phyloP scores from a whole-genome alignment of 1,284 basidiomycete genomes.

The Peniophora sp. region DNA sequence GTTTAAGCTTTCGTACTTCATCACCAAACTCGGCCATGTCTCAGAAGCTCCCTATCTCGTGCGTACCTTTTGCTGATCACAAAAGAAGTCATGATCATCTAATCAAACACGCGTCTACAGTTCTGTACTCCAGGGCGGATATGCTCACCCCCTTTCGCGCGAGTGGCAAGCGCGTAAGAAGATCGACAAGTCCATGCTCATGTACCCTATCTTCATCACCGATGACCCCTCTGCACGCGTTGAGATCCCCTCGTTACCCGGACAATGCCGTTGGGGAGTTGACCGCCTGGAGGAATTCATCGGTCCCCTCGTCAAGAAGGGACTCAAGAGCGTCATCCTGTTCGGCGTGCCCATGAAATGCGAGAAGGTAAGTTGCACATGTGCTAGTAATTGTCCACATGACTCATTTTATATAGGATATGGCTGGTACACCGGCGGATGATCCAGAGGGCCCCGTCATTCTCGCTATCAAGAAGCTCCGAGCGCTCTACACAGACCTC shows the following conservation, averaged over 20 bases:
- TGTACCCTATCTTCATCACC: constrained; percentile 97
- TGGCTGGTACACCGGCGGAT: constrained; percentile 80
- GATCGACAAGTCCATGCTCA: constrained; percentile 87
- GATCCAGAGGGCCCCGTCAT: constrained; percentile 91
- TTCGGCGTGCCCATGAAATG: constrained; percentile 92
- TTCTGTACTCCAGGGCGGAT: constrained; percentile 88
- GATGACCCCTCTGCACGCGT: constrained; percentile 83
- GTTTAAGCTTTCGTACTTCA: no score
- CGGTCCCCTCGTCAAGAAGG: constrained; percentile 82
- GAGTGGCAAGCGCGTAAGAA: constrained; percentile 74
- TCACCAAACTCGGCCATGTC: constrained; percentile 4
- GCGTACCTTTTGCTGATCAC: not conserved
- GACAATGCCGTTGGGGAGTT: constrained; percentile 90
- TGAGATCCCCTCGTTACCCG: constrained; percentile 72
- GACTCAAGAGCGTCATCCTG: constrained; percentile 86
- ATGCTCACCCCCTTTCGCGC: constrained; percentile 83
- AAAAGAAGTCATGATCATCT: not conserved
- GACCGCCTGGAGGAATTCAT: constrained; percentile 89
- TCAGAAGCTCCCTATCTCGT: constrained; percentile 11
- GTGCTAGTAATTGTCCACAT: not conserved
- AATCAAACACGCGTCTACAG: constrained; percentile 18
- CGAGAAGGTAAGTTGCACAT: constrained; percentile 57
- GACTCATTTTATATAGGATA: constrained; percentile 53
- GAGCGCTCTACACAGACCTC: constrained; percentile 70
- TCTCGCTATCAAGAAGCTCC: constrained; percentile 75